These are phyloP conservation scores for Pseudopithomyces maydicus DNA, from an alignment of 2,329 filamentous ascomycete species.

Conservation along the genomic window DNA sequence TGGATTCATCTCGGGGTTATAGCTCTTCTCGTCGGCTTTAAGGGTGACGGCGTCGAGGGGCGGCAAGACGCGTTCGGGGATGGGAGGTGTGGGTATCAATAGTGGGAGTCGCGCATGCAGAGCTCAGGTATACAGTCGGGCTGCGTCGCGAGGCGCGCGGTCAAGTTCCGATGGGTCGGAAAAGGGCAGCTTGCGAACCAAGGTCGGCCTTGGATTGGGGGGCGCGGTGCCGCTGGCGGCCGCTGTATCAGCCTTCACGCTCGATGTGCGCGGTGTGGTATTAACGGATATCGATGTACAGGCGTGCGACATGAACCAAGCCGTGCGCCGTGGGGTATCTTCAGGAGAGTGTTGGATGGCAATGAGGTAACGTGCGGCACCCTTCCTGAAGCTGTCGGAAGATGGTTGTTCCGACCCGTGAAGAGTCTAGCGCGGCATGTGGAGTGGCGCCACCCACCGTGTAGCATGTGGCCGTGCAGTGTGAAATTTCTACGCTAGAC, in stretches of 20 bases:
- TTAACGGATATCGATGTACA: neutral
- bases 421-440: too few species aligned
- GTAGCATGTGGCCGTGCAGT: too few species aligned
- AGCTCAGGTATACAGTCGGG: slow-evolving; percentile 12
- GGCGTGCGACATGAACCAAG: neutral
- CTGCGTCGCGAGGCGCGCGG: slow-evolving; percentile 15
- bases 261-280: neutral
- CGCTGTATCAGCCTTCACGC: neutral
- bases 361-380: slow-evolving; percentile 4
- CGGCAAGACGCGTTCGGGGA: slow-evolving; percentile 21
- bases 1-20: slow-evolving; percentile 47
- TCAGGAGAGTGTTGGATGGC: neutral
- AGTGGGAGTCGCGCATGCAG: slow-evolving; percentile 26
- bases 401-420: too few species aligned
- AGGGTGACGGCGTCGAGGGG: slow-evolving; percentile 19
- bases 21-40: slow-evolving; percentile 31
- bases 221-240: neutral
- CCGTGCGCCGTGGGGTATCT: neutral
- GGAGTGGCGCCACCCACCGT: too few species aligned
- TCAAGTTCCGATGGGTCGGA: slow-evolving; percentile 17
- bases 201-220: slow-evolving; percentile 18
- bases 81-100: slow-evolving; percentile 11
- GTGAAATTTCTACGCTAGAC: too few species aligned
- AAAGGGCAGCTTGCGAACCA: slow-evolving; percentile 20
- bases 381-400: neutral